These are phyloP conservation scores for Ceriops zippeliana DNA, from an alignment of 345 rosid species.

Conservation along the genomic window DNA sequence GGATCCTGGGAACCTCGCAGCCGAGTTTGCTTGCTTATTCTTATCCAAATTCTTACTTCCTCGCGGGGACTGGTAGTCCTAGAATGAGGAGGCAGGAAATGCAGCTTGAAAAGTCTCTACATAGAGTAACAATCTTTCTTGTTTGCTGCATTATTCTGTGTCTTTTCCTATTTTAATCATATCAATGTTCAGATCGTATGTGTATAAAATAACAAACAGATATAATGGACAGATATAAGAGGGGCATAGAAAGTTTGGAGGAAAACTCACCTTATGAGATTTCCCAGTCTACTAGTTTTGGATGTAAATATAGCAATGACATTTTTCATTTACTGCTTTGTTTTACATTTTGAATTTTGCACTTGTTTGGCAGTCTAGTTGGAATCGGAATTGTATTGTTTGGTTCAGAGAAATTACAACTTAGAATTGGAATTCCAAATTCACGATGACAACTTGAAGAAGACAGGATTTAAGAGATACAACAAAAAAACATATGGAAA, in stretches of 20 bases:
- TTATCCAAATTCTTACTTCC: constrained; percentile 10
- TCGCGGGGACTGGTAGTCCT: constrained; percentile 10
- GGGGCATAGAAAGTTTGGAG: not conserved
- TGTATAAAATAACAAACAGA: constrained; percentile 1
- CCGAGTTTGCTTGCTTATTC: constrained; percentile 46
- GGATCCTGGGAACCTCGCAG: constrained; percentile 27
- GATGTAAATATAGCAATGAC: constrained; percentile 4
- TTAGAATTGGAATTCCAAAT: too few species aligned
- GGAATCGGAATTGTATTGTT: too few species aligned
- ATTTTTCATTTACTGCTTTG: too few species aligned
- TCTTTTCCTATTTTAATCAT: constrained; percentile 24
- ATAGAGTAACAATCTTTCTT: constrained; percentile 23
- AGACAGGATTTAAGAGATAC: too few species aligned
- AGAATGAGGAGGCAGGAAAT: constrained; percentile 30
- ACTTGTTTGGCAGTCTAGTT: too few species aligned
- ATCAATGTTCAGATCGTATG: constrained; percentile 3
- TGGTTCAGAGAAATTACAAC: too few species aligned
- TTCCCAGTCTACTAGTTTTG: not conserved
- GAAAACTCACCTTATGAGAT: constrained; percentile 4
- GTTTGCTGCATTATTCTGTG: constrained; percentile 28
- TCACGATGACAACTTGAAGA: too few species aligned
- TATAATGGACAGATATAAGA: not conserved
- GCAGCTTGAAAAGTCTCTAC: constrained; percentile 25
- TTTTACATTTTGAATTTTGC: too few species aligned
- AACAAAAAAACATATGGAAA: too few species aligned